Base-by-base conservation (phyloP, 1,139 yeast species). In the Ogataea hybrid region DNA sequence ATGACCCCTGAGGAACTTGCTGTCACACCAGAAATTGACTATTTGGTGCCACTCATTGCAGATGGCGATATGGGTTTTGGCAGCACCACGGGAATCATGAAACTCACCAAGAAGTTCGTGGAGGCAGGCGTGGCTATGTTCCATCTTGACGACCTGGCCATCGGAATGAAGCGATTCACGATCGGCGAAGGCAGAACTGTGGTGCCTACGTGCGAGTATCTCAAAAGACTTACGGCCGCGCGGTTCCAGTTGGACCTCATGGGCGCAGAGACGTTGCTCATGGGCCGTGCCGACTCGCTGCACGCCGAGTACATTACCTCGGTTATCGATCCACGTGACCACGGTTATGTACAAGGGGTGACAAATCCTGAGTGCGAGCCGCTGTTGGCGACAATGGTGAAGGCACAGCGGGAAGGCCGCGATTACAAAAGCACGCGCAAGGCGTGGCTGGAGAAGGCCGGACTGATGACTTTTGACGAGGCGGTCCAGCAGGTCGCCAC, bases 21-120 rank as follows among this genome's bases (percentile, higher is more conserved):
- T 41, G 6, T 51, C 31, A 35, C 59, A 41, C 44, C 68, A 39
- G 54, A 67, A 48, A 62, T 70, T 32, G 82, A 79, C 52, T 79
- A 77, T 54, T 56, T 79, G 52, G 67, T 79, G 42, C 85, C 85
- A 6, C 75, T 79, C 37, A 73, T 79, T 53, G 84, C 85, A 6
- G 85, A 79, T 53, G 85, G 75, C 11, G 85, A 79, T 50, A 79
- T 82, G 54, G 85, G 85, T 14, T 84, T 79, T 54, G 85, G 85
- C 16, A 83, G 84, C 11, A 64, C 73, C 18, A 76, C 81, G 2
- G 75, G 84, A 1, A 80, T 79, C 21, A 77, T 77, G 80, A 79
- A 79, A 56, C 59, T 77, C 32, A 80, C 83, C 32, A 79, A 79
- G 58, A 58, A 77, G 39, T 79, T 79, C 61, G 83, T 81, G 12